phyloP scores from a whole-genome alignment of 768 basidiomycete genomes.

The Termitomyces bulborhizus region DNA sequence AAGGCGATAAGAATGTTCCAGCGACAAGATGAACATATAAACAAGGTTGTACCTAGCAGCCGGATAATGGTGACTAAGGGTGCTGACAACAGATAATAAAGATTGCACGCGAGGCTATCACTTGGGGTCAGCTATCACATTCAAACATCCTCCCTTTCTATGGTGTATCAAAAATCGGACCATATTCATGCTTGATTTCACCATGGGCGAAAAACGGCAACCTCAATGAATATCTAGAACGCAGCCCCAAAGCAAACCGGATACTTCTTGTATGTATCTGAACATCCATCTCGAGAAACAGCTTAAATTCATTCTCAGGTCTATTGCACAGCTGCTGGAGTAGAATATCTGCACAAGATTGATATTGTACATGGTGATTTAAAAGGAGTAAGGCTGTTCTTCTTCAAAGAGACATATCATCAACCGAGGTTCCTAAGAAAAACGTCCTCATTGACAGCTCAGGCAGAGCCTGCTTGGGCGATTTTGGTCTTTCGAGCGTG shows the following conservation, averaged over 20 bases:
- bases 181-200: conserved; percentile 26
- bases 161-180: conserved; percentile 18
- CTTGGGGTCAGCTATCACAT: conserved; percentile 26
- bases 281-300: neutral
- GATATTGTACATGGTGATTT: conserved; percentile 24
- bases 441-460: conserved; percentile 16
- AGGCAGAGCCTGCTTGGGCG: conserved; percentile 16
- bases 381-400: too few species aligned
- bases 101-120: conserved; percentile 12
- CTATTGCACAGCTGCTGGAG: conserved; percentile 20
- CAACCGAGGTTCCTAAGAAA: neutral
- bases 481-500: conserved; percentile 18
- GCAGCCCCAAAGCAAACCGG: conserved; percentile 17
- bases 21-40: neutral
- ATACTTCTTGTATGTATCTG: conserved; percentile 23
- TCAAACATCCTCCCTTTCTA: conserved; percentile 25
- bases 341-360: conserved; percentile 21
- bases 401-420: neutral
- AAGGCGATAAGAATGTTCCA: conserved; percentile 6
- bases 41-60: conserved; percentile 3
- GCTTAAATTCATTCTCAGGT: neutral
- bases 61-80: too few species aligned
- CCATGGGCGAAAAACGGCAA: conserved; percentile 20
- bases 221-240: conserved; percentile 22
- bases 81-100: neutral